These are phyloP conservation scores for Limtongia smithiae DNA, from an alignment of 805 yeast genomes.

Conservation along the genomic window DNA sequence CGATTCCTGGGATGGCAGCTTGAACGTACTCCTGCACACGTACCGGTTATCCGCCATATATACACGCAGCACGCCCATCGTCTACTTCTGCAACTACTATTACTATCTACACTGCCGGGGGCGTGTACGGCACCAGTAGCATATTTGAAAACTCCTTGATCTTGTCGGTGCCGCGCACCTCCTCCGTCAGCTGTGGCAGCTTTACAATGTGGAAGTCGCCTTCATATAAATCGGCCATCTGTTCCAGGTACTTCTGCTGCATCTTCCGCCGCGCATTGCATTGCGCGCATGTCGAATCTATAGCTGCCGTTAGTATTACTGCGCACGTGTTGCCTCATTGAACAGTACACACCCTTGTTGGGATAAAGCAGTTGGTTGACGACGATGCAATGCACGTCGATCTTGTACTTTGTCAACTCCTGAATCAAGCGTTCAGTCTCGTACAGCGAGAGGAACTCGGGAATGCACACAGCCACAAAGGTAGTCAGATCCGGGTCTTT, in stretches of 20 bases:
- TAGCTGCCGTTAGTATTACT: slow-evolving; percentile 25
- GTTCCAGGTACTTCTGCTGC: slow-evolving; percentile 93
- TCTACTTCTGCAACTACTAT: too few species aligned
- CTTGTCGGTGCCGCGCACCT: slow-evolving; percentile 88
- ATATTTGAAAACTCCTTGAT: slow-evolving; percentile 78
- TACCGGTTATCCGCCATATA: too few species aligned
- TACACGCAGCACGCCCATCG: too few species aligned
- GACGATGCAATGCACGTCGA: slow-evolving; percentile 95
- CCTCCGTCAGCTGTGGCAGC: slow-evolving; percentile 92
- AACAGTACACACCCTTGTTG: slow-evolving; percentile 43
- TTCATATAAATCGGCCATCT: slow-evolving; percentile 93
- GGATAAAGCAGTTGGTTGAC: slow-evolving; percentile 92
- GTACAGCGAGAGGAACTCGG: slow-evolving; percentile 91
- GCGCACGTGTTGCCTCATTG: not conserved
- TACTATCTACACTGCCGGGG: too few species aligned
- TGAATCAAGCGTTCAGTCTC: slow-evolving; percentile 98
- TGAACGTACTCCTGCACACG: too few species aligned
- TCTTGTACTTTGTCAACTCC: slow-evolving; percentile 87
- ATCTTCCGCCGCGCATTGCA: slow-evolving; percentile 91
- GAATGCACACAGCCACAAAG: slow-evolving; percentile 88
- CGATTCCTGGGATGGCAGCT: too few species aligned
- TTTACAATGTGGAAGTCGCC: slow-evolving; percentile 87
- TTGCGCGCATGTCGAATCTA: slow-evolving; percentile 65
- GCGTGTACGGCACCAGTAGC: slow-evolving; percentile 45
- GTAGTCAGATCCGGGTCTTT: slow-evolving; percentile 95